Conservation (phyloP, 306 rosid species). For the Abrus pulchellus region DNA sequence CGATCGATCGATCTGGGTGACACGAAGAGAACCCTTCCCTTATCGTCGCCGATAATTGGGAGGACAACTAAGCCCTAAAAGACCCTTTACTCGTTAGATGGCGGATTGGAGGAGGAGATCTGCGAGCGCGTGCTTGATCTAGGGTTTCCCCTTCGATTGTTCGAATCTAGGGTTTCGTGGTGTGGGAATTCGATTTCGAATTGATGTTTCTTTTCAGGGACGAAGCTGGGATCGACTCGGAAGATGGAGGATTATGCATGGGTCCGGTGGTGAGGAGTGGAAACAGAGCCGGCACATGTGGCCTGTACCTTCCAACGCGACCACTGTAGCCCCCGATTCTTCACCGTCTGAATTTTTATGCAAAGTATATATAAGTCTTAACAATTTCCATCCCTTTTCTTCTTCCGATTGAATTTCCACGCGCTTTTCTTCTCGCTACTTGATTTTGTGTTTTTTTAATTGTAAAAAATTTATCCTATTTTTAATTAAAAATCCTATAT, state of each 20-base stretch:
- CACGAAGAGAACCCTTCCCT: constrained; percentile 44
- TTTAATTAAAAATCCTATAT: not conserved
- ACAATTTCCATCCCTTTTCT: not conserved
- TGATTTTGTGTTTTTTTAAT: not conserved
- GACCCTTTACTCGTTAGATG: constrained; percentile 32
- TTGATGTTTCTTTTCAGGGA: constrained; percentile 89
- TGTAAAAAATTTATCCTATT: not conserved
- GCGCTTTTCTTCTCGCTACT: not conserved
- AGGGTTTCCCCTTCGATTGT: constrained; percentile 54
- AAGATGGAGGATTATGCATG: constrained; percentile 96
- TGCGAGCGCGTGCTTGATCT: constrained; percentile 59
- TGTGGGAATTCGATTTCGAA: constrained; percentile 71
- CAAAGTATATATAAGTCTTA: constrained; percentile 61
- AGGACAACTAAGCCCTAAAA: constrained; percentile 66
- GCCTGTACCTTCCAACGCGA: constrained; percentile 90
- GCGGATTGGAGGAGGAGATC: constrained; percentile 60
- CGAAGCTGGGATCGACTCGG: constrained; percentile 74
- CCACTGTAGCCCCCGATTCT: constrained; percentile 83
- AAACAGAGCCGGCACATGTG: constrained; percentile 98
- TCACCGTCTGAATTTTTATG: constrained; percentile 64
- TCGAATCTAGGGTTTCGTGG: constrained; percentile 49
- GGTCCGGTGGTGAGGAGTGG: constrained; percentile 85
- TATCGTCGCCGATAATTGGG: constrained; percentile 20
- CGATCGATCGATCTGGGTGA: constrained; percentile 63
- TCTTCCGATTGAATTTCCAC: not conserved